Evolutionary conservation across 768 basidiomycete species (phyloP).

Genomic region (Cyclocybe cylindracea): DNA sequence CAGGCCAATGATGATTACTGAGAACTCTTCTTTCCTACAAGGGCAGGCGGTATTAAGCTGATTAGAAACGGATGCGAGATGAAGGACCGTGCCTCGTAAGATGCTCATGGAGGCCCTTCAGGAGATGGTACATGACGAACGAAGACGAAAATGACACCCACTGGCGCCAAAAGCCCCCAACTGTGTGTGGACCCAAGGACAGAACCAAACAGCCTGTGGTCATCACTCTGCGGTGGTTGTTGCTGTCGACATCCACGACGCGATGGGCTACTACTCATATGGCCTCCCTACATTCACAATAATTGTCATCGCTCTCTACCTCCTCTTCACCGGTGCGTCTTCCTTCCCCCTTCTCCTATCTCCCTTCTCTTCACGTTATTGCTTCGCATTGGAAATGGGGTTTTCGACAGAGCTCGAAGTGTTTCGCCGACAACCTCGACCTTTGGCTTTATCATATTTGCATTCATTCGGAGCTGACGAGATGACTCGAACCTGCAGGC

Average conservation of each 20-base stretch:
- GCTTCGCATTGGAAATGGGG: no score
- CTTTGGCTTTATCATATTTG: background rate
- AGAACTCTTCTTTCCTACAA: slow-evolving; percentile 83
- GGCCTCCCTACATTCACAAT: slow-evolving; percentile 69
- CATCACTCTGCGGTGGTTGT: slow-evolving; percentile 11
- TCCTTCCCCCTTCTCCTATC: background rate
- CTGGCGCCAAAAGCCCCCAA: slow-evolving; percentile 2
- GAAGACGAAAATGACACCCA: slow-evolving; percentile 22
- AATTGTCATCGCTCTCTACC: slow-evolving; percentile 74
- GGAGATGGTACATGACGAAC: slow-evolving; percentile 83
- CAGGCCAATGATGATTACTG: slow-evolving; percentile 91
- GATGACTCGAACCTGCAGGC: slow-evolving; percentile 38
- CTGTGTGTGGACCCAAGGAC: slow-evolving; percentile 16
- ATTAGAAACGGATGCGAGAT: background rate
- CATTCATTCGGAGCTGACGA: background rate
- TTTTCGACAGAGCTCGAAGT: no score
- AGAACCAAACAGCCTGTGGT: slow-evolving; percentile 21
- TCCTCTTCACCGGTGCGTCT: slow-evolving; percentile 82
- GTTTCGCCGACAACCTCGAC: no score
- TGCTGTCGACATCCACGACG: slow-evolving; percentile 7
- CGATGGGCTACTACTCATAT: slow-evolving; percentile 54
- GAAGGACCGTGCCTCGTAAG: slow-evolving; percentile 64
- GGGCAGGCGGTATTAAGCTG: background rate
- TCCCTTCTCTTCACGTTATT: background rate
- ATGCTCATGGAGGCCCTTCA: slow-evolving; percentile 90